Evolutionary conservation across 2,329 filamentous ascomycete genomes (phyloP), one percentile per base, ranked within the genome.

Genomic region (Epichloe sylvatica): DNA sequence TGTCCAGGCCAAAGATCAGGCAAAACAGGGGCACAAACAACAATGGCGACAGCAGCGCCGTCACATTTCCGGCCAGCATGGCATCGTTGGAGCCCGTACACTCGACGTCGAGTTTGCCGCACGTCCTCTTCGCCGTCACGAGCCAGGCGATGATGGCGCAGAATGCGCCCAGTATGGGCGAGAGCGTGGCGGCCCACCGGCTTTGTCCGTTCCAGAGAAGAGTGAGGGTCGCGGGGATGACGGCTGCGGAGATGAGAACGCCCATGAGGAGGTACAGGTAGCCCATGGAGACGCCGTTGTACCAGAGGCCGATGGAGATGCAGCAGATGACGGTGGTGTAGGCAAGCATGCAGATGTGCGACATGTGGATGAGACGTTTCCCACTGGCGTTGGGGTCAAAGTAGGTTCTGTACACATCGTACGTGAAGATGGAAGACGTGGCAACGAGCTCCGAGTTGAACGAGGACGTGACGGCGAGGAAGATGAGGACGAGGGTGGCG

Each of bases 211-310:
- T 78, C 87, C 88, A 95, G 52, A 89, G 73, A 0, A 95, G 75
- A 0, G 87, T 86, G 54, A 94, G 70, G 0, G 86, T 83, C 0
- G 87, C 86, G 0, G 90, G 89, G 12, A 95, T 75, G 3, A 94
- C 88, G 3, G 87, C 89, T 0, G 85, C 80, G 0, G 83, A 88
- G 61, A 95, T 92, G 59, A 95, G 86, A 46, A 89, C 85, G 7
- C 89, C 90, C 89, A 95, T 95, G 61, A 94, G 78, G 1, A 94
- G 71, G 61, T 94, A 94, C 3, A 94, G 73, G 59, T 90, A 94
- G 11, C 88, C 89, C 86, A 95, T 92, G 11, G 79, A 83, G 53
- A 95, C 84, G 19, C 84, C 82, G 2, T 78, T 81, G 54, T 85
- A 84, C 63, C 71, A 79, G 0, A 92, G 76, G 0, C 85, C 87